Evolutionary conservation across 2,329 filamentous ascomycete genomes (phyloP), one percentile per base, ranked within the genome.

Genomic region (Pyrenochaeta sp.): DNA sequence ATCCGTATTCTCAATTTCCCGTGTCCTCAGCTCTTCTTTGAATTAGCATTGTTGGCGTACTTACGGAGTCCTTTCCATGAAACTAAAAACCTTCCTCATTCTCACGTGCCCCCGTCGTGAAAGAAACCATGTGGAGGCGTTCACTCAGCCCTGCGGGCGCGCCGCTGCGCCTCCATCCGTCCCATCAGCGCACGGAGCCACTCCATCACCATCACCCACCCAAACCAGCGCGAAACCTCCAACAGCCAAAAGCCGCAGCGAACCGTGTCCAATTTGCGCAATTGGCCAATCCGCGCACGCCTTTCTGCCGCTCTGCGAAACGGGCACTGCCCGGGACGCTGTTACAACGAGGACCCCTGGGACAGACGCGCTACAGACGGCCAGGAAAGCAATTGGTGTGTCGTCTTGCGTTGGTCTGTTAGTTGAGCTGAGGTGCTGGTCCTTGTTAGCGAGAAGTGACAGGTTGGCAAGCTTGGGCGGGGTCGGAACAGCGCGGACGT

Each of bases 301-400:
- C 43, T 65, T 65, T 65, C 58, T 66, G 62, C 61, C 62, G 43
- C 34, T 30, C 45, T 29, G 31, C 46, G 43, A 58, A 52, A 54
- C 55, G 18, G 35, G 60, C 58, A 59, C 52, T 51, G 55, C 58
- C 61, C 50, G 60, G 62, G 41, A 45, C 20, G 20, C 31, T 8
- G 38, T 34, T 19, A 26, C 47, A 42, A 21, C 35, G 29, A 38
- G 28, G n/a, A 20, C 22, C 30, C 21, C 18, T 27, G n/a, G n/a
- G n/a, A n/a, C n/a, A n/a, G n/a, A n/a, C n/a, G n/a, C n/a, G n/a
- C 35, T 39, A 30, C 36, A 20, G 26, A 22, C 28, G 44, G 35
- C 24, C 28, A 14, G 29, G 38, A 8, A 11, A 4, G n/a, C 34
- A 28, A 24, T 21, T 17, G 22, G 26, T 13, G 36, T 27, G 24